phyloP scores from a whole-genome alignment of 352 stramenopile genomes.

The Pythium scleroteichum region DNA sequence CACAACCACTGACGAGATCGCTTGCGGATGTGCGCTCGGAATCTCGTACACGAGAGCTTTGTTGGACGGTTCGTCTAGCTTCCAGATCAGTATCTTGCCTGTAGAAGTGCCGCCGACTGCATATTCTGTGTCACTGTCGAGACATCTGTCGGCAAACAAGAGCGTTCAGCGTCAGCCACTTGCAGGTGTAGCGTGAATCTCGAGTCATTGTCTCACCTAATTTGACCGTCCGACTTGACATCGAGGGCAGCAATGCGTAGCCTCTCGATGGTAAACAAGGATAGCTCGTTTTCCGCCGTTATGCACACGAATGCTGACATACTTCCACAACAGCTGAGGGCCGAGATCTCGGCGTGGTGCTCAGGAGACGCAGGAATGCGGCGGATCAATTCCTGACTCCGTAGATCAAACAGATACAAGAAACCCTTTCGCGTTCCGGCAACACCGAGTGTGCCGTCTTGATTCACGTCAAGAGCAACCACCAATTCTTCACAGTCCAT shows the following conservation, averaged over 20 bases:
- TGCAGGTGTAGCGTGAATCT: too few species aligned
- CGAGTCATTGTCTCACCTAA: conserved; percentile 40
- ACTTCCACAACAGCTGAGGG: conserved; percentile 65
- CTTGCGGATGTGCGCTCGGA: conserved; percentile 60
- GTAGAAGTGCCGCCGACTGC: conserved; percentile 72
- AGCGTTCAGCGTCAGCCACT: background rate
- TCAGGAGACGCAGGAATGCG: conserved; percentile 61
- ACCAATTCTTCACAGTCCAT: conserved; percentile 82
- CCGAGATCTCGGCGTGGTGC: conserved; percentile 53
- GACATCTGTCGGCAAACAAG: conserved; percentile 42
- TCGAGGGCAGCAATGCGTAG: conserved; percentile 60
- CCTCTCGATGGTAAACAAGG: conserved; percentile 61
- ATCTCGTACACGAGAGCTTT: conserved; percentile 76
- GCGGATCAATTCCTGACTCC: conserved; percentile 60
- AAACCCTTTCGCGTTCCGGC: conserved; percentile 72
- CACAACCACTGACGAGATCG: conserved; percentile 64
- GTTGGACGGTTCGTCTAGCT: conserved; percentile 67
- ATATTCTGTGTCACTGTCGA: conserved; percentile 80
- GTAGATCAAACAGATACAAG: conserved; percentile 73
- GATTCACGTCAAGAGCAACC: conserved; percentile 63
- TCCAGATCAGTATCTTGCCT: conserved; percentile 82
- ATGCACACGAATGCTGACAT: conserved; percentile 58
- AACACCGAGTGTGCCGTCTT: conserved; percentile 56
- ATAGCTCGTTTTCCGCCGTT: conserved; percentile 70
- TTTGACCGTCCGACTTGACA: conserved; percentile 54